Percentiles rank a stretch among this genome's conserved stretches.
phyloP scores from a whole-genome alignment of 305 asterid genomes.

The Rubia occidens region DNA sequence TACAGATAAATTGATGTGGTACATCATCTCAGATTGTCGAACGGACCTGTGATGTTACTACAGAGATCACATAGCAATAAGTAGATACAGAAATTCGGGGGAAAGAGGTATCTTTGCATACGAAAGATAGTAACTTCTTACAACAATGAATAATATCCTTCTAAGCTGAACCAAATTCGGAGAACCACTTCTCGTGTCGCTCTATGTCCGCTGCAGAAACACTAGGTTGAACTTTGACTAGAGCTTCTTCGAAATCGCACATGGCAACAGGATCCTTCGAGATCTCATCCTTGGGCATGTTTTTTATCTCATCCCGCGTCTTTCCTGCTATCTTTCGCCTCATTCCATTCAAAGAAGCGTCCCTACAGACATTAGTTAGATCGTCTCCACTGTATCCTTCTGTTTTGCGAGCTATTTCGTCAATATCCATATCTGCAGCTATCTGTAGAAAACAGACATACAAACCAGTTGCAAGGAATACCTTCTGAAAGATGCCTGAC shows the following conservation, averaged over 20 bases:
- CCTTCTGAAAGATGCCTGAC: neutral
- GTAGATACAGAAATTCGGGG: neutral
- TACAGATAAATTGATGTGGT: neutral
- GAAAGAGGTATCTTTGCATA: neutral
- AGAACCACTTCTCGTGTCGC: slow-evolving; percentile 86
- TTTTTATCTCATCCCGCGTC: slow-evolving; percentile 91
- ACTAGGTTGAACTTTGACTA: slow-evolving; percentile 86
- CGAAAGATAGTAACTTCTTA: neutral
- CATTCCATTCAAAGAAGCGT: slow-evolving; percentile 49
- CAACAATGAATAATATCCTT: neutral
- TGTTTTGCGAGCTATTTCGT: slow-evolving; percentile 80
- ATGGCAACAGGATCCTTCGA: slow-evolving; percentile 86
- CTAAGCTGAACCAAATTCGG: slow-evolving; percentile 88
- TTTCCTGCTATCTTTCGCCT: slow-evolving; percentile 86
- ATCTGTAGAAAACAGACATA: slow-evolving; percentile 37
- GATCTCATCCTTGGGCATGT: slow-evolving; percentile 88
- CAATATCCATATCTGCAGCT: slow-evolving; percentile 77
- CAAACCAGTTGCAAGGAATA: neutral
- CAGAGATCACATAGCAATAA: neutral
- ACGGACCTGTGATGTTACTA: neutral
- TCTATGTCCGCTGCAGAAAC: slow-evolving; percentile 91
- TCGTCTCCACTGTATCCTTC: slow-evolving; percentile 99
- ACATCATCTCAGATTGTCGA: neutral
- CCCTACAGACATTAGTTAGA: slow-evolving; percentile 87
- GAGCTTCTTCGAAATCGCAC: slow-evolving; percentile 87